Evolutionary conservation across 2,329 filamentous ascomycete species (phyloP).

Genomic region (Curvularia verruculosa): DNA sequence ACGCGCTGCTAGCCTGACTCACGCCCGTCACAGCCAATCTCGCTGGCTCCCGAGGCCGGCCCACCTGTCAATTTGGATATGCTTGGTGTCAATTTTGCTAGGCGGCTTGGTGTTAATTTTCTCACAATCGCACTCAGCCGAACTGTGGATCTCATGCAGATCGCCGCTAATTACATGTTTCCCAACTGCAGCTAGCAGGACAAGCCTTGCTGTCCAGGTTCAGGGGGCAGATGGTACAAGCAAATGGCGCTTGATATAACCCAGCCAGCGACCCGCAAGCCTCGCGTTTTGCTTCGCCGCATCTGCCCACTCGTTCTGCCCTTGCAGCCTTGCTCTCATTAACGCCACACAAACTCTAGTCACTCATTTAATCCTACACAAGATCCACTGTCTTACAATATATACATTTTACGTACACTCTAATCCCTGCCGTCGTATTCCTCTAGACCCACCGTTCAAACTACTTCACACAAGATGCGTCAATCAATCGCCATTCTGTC

Average conservation of each 20-base stretch:
- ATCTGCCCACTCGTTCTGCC: conserved; percentile 5
- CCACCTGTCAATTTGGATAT: neutral
- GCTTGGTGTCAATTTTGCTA: conserved; percentile 3
- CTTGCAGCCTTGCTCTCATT: conserved; percentile 12
- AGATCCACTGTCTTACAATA: neutral
- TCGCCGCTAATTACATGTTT: conserved; percentile 6
- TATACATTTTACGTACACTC: neutral
- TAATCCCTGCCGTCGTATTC: conserved; percentile 9
- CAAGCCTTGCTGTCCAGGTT: conserved; percentile 15
- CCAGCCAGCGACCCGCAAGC: conserved; percentile 1
- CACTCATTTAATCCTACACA: conserved; percentile 4
- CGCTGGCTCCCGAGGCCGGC: neutral
- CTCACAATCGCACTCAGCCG: neutral
- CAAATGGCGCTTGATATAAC: conserved; percentile 12
- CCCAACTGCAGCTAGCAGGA: conserved; percentile 11
- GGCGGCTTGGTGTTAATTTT: conserved; percentile 10
- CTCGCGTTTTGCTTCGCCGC: conserved; percentile 5
- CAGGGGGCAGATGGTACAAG: conserved; percentile 14
- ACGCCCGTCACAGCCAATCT: neutral
- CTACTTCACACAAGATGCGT: conserved; percentile 22
- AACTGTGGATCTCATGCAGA: conserved; percentile 9
- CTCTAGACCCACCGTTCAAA: conserved; percentile 1
- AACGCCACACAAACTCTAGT: conserved; percentile 3
- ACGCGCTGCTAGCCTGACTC: conserved; percentile 2
- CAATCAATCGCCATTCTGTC: conserved; percentile 28